A percentile compares a stretch with the other conserved stretches of the same genome.
Conservation (phyloP, 2,329 filamentous ascomycete species). For the Trichoderma koningiopsis region DNA sequence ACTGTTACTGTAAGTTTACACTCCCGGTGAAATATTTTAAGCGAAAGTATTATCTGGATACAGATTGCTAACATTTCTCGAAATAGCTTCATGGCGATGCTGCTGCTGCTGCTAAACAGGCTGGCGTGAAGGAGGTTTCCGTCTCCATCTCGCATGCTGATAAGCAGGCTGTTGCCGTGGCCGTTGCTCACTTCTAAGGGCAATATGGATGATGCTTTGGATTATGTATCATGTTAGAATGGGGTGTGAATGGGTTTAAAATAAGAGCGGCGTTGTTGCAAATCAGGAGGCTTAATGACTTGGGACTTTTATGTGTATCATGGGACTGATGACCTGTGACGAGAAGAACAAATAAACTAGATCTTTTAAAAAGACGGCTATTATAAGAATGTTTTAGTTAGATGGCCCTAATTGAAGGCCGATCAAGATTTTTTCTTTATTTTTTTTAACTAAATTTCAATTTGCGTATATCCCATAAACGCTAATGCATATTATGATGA, state of each 20-base stretch:
- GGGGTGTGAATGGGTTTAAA: background rate
- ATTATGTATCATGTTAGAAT: slow-evolving; percentile 3
- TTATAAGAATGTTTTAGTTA: slow-evolving; percentile 6
- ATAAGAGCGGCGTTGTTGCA: slow-evolving; percentile 12
- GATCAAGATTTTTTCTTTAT: background rate
- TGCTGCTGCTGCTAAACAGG: slow-evolving; percentile 77
- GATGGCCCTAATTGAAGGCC: slow-evolving; percentile 9
- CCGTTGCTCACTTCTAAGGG: slow-evolving; percentile 74
- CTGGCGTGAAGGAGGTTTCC: slow-evolving; percentile 82
- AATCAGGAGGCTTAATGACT: background rate
- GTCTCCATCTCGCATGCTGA: slow-evolving; percentile 97
- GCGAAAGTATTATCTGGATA: background rate
- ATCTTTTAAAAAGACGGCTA: background rate
- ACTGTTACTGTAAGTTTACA: slow-evolving; percentile 72
- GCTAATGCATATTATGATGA: background rate
- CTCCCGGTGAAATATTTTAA: background rate
- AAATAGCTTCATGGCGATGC: slow-evolving; percentile 82
- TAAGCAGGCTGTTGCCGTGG: slow-evolving; percentile 90
- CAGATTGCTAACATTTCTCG: slow-evolving; percentile 41
- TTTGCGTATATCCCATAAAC: background rate
- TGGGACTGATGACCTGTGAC: slow-evolving; percentile 5
- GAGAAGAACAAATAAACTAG: slow-evolving; percentile 2
- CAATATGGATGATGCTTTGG: background rate
- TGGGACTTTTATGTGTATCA: slow-evolving; percentile 8
- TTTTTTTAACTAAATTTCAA: background rate